phyloP scores from a whole-genome alignment of 2,329 filamentous ascomycete species.

The Pseudogymnoascus sp. region DNA sequence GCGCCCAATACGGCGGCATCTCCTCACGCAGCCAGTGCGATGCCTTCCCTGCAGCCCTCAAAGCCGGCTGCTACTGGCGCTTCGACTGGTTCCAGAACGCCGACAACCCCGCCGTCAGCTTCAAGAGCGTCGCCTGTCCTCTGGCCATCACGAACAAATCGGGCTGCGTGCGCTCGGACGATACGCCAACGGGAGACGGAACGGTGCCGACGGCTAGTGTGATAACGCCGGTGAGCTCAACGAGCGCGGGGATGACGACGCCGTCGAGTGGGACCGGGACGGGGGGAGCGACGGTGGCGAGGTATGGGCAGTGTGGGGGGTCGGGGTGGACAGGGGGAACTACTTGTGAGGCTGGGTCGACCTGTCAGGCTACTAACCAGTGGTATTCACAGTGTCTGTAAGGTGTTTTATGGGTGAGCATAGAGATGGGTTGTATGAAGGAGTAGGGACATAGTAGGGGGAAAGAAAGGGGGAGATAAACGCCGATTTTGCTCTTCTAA shows the following conservation, averaged over 20 bases:
- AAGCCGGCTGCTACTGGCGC: conserved; percentile 42
- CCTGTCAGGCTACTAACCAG: conserved; percentile 15
- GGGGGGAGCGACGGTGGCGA: conserved; percentile 9
- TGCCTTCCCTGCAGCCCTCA: conserved; percentile 34
- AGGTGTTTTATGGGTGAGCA: neutral
- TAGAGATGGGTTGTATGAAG: neutral
- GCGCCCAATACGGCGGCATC: conserved; percentile 40
- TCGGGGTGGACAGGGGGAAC: conserved; percentile 16
- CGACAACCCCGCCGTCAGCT: conserved; percentile 39
- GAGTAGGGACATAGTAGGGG: neutral
- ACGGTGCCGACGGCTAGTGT: neutral
- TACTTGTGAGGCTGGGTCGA: conserved; percentile 12
- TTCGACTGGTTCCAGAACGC: conserved; percentile 44
- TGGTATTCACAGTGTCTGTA: conserved; percentile 18
- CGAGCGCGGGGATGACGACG: neutral
- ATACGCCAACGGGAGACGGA: neutral
- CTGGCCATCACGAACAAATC: conserved; percentile 35
- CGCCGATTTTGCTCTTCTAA: neutral
- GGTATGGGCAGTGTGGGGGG: conserved; percentile 23
- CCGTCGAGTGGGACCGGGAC: neutral
- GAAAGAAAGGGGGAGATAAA: neutral
- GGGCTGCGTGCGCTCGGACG: conserved; percentile 29
- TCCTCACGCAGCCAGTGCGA: conserved; percentile 34
- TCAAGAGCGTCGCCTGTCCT: conserved; percentile 40
- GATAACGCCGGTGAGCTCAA: neutral